These are phyloP conservation scores for Lentinula novae-zelandiae DNA, from an alignment of 1,284 basidiomycete species.

Conservation along the genomic window DNA sequence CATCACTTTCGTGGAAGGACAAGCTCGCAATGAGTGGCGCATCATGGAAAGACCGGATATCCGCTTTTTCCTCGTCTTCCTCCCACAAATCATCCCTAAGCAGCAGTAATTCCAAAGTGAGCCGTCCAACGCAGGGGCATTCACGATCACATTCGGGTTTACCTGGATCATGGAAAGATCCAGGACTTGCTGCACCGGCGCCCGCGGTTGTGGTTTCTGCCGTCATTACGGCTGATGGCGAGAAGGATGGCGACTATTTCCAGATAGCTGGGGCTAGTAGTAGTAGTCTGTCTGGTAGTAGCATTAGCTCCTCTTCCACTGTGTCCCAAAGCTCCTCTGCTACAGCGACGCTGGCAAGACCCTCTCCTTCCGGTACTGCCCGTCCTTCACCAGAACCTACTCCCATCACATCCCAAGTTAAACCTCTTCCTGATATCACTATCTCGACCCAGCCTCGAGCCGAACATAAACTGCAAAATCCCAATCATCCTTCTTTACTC, in stretches of 20 bases:
- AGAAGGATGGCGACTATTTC: conserved; percentile 32
- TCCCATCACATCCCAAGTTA: not conserved
- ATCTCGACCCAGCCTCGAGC: not conserved
- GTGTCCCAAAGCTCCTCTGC: conserved; percentile 36
- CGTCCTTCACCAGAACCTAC: not conserved
- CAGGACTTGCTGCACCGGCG: conserved; percentile 43
- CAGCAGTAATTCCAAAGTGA: conserved; percentile 6
- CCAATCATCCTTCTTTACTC: conserved; percentile 50
- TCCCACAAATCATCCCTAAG: conserved; percentile 31
- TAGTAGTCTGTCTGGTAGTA: conserved; percentile 12
- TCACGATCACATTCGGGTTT: conserved; percentile 33
- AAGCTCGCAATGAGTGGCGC: conserved; percentile 5
- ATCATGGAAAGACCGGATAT: conserved; percentile 19
- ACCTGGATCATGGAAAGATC: conserved; percentile 44
- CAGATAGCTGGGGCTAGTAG: conserved; percentile 24
- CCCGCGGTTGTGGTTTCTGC: conserved; percentile 47
- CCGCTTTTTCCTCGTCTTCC: conserved; percentile 31
- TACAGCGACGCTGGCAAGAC: conserved; percentile 33
- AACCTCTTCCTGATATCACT: not conserved
- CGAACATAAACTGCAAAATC: conserved; percentile 16
- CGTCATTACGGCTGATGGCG: conserved; percentile 38
- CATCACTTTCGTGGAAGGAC: conserved; percentile 3
- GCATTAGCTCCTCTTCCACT: conserved; percentile 16
- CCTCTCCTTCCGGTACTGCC: conserved; percentile 32
- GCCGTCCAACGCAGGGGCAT: conserved; percentile 19